Evolutionary conservation across 2,329 filamentous ascomycete genomes (phyloP).

Genomic region (Gnomoniopsis smithogilvyi): DNA sequence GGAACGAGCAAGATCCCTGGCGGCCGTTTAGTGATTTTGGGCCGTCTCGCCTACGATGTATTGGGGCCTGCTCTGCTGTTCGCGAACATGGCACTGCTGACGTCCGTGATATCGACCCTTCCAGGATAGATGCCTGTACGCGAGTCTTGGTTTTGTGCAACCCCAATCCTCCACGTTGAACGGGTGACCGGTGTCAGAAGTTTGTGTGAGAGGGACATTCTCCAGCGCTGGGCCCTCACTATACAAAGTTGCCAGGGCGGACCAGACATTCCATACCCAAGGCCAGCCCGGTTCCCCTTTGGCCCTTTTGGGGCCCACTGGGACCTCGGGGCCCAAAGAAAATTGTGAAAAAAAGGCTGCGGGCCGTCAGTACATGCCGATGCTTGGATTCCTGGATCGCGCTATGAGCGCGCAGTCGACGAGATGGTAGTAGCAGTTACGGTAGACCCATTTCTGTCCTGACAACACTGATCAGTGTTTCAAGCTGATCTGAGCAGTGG

Average conservation of each 20-base stretch:
- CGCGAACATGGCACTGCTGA: neutral
- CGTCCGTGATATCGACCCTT: neutral
- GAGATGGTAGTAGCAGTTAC: neutral
- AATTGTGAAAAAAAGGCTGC: neutral
- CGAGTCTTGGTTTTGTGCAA: neutral
- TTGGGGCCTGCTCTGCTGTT: neutral
- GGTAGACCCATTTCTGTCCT: neutral
- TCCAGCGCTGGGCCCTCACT: neutral
- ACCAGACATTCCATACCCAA: neutral
- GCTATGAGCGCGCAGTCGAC: neutral
- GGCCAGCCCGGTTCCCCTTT: neutral
- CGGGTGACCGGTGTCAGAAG: neutral
- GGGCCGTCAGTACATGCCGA: too few relatives aligned
- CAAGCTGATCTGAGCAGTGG: neutral
- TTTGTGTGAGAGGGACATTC: neutral
- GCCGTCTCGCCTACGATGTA: neutral
- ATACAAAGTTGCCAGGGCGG: neutral
- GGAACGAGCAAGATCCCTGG: conserved; percentile 6
- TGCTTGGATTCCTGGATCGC: too few relatives aligned
- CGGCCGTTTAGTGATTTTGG: neutral
- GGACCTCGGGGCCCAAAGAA: neutral
- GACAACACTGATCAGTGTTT: neutral
- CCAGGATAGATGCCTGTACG: neutral
- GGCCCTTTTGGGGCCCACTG: too few relatives aligned
- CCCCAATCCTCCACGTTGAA: neutral